Conservation (phyloP, 148 eudicot genomes). For the Camellia sinensis region DNA sequence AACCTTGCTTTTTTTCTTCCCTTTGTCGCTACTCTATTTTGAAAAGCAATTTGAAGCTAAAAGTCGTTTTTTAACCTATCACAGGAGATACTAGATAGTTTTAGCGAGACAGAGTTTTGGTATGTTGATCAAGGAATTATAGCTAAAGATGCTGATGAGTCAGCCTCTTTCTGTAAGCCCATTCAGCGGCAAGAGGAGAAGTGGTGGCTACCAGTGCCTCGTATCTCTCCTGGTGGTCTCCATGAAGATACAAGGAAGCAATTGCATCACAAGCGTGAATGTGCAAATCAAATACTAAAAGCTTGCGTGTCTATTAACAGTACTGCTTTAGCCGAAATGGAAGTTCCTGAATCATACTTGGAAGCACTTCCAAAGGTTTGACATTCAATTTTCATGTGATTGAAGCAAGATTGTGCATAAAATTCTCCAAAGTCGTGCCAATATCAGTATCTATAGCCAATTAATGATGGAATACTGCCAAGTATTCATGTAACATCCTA, state of each 20-base stretch:
- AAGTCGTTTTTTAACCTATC: background rate
- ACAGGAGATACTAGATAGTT: conserved; percentile 84
- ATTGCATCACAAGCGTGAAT: conserved; percentile 81
- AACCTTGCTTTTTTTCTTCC: conserved; percentile 3
- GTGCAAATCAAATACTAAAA: conserved; percentile 80
- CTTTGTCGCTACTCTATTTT: background rate
- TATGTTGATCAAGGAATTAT: conserved; percentile 86
- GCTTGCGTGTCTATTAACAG: conserved; percentile 86
- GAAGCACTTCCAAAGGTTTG: conserved; percentile 92
- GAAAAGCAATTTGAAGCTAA: background rate
- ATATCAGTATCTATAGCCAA: no score
- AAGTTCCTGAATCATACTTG: conserved; percentile 82
- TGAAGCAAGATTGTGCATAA: background rate
- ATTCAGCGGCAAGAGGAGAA: conserved; percentile 81
- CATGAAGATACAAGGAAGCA: conserved; percentile 60
- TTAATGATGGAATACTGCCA: no score
- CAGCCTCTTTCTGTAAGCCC: conserved; percentile 61
- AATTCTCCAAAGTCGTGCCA: background rate
- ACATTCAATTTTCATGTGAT: background rate
- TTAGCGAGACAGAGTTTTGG: conserved; percentile 82
- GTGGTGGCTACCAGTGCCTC: conserved; percentile 99
- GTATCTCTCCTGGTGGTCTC: conserved; percentile 82
- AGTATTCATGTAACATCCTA: no score
- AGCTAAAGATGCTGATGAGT: conserved; percentile 67
- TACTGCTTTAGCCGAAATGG: conserved; percentile 77